phyloP scores from a whole-genome alignment of 139 green algal species.

The Chlamydomonas sp. region DNA sequence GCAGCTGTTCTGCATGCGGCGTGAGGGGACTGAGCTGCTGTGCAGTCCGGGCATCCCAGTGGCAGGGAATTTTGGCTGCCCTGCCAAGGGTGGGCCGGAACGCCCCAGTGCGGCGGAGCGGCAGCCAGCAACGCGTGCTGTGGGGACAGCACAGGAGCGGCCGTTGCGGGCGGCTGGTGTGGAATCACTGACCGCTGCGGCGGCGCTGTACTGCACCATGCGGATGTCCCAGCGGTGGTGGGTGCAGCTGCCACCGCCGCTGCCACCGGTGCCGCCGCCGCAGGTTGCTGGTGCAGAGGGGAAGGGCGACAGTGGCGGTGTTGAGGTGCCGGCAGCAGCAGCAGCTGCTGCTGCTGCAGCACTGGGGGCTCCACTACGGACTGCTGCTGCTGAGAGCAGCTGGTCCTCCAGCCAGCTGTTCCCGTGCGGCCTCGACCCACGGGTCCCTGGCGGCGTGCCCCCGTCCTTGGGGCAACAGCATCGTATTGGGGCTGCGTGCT shows the following conservation, averaged over 20 bases:
- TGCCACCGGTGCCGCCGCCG: neutral
- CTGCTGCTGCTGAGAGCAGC: neutral
- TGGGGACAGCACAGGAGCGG: neutral
- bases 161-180: neutral
- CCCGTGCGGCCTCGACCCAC: conserved; percentile 1
- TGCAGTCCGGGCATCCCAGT: conserved; percentile 2
- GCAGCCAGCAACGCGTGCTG: neutral
- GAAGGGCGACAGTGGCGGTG: neutral
- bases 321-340: neutral
- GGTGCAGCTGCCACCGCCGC: neutral
- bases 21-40: neutral
- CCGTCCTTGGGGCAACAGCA: neutral
- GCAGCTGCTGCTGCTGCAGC: neutral
- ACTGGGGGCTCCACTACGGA: neutral
- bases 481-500: neutral
- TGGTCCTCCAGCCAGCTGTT: neutral
- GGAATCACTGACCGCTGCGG: neutral
- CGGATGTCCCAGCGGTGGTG: conserved; percentile 2
- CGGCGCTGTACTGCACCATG: conserved; percentile 4
- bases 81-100: neutral
- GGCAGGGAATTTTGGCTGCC: neutral
- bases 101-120: neutral
- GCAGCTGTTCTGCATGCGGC: conserved; percentile 2
- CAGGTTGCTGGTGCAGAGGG: neutral
- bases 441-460: neutral